Base-by-base conservation (phyloP, 257 asterid species). In the Marsdenia floribunda region DNA sequence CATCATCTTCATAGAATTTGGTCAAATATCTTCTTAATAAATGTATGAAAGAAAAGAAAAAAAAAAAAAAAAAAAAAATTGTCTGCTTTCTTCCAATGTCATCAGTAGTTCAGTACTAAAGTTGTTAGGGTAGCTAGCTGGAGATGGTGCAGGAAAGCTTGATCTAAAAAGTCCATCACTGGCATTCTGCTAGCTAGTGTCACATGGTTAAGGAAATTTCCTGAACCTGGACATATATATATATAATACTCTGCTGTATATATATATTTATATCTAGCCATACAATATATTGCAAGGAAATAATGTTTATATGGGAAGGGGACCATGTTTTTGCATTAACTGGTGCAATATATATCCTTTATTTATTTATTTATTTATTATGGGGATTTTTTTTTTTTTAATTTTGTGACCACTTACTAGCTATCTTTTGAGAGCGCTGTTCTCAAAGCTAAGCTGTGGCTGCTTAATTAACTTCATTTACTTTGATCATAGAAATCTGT, bases 151-250 rank as follows among this genome's bases (percentile, higher is more conserved):
- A 57, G 38, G 50, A 55, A 40, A 40, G 9, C 50, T 68, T 75
- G 68, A 68, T 54, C 26, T 54, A 4, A 26, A 40, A 59, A 60
- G 70, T 60, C 16, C 44, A 60, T 53, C 70, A 8, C 22, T 22
- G 22, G 73, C 50, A 24, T 18, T 29, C 68, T 54, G 42, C 24
- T 33, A 3, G 9, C 46, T 5, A 40, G 42, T 66, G 22, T 16
- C 71, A 37, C 38, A 29, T 59, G 46, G 21, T 68, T 57, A 6
- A 68, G 15, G 21, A 65, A 66, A 76, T 33, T 26, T 44, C 64
- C 61, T 68, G 79, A 72, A 76, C 44, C 52, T 42, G 70, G 74
- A 55, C 75, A 55, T 60, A 15, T 2, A 19, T 37, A 37, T 38
- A 38, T 38, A 38, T 38, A 29, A 29, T 1, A 29, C 33, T 0